Evolutionary conservation across 805 yeast species (phyloP), one percentile per base, ranked within the genome.

Genomic region (Brettanomyces naardenensis): DNA sequence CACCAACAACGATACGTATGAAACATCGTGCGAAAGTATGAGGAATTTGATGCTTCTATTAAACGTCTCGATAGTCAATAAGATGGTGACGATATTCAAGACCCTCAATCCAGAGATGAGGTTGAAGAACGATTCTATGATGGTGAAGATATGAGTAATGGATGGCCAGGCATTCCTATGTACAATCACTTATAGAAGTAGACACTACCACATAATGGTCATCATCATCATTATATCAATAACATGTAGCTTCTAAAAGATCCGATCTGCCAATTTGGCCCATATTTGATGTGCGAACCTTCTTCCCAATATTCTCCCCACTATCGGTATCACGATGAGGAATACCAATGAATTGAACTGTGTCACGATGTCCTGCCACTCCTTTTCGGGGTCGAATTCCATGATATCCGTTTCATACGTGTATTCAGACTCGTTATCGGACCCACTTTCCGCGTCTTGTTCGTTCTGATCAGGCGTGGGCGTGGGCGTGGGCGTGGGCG

Each of bases 291-390:
- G 63, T 20, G 83, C 78, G 43, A 68, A 59, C 44, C 78, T 56
- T 45, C 89, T 67, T 3, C 92, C 92, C 33, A 81, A 44, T 31
- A 75, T 66, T 53, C 78, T 80, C 4, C 89, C 89, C 15, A 78
- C 48, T 41, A 80, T 51, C 2, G 92, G 92, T 37, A 81, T 61
- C 26, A 81, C 48, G 11, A 82, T 75, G 56, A 76, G 67, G 39
- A 71, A 73, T 25, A 79, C 56, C 26, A 80, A 65, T n/a, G 72
- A 71, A 28, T 66, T 66, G 39, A 82, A 52, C 54, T 81, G 88
- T 32, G 62, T 60, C 34, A 81, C 43, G 26, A 81, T 76, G 47
- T 78, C 83, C 37, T 80, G 83, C 88, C 88, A 81, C 48, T 81
- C 86, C 45, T 75, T 68, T 47, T 79, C 83, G 1, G 85, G 80